phyloP scores from a whole-genome alignment of 2,329 filamentous ascomycete species.

The Aureobasidium leucospermi region DNA sequence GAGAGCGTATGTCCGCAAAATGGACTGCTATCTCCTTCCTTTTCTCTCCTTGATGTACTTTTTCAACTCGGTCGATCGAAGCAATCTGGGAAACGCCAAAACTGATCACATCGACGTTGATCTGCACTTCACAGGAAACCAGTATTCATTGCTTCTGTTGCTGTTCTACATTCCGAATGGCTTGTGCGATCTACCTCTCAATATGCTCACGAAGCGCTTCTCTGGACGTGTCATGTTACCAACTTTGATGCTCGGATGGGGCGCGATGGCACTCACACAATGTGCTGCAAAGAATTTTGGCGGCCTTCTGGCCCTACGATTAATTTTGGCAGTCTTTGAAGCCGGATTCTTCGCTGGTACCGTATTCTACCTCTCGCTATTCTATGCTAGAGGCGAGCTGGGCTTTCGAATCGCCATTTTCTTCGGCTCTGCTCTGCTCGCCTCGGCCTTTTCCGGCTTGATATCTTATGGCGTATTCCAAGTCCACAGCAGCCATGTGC shows the following conservation, averaged over 20 bases:
- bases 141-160: conserved; percentile 40
- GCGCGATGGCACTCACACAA: conserved; percentile 41
- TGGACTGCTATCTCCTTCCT: not conserved
- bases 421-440: conserved; percentile 36
- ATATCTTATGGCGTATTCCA: conserved; percentile 41
- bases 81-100: conserved; percentile 45
- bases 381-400: conserved; percentile 38
- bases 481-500: conserved; percentile 39
- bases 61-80: conserved; percentile 19
- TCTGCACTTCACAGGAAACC: conserved; percentile 34
- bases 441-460: conserved; percentile 34
- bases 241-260: conserved; percentile 42
- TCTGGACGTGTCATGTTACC: conserved; percentile 38
- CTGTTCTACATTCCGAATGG: conserved; percentile 47
- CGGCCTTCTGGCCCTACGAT: conserved; percentile 42
- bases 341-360: conserved; percentile 50
- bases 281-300: conserved; percentile 43
- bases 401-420: conserved; percentile 40
- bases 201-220: conserved; percentile 41
- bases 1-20: not conserved
- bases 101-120: conserved; percentile 43
- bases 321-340: conserved; percentile 43
- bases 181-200: conserved; percentile 43
- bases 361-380: conserved; percentile 48
- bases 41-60: conserved; percentile 1